Evolutionary conservation across 2,329 filamentous ascomycete species (phyloP), one percentile per base, ranked within the genome.

Genomic region (Fonsecaea multimorphosa): DNA sequence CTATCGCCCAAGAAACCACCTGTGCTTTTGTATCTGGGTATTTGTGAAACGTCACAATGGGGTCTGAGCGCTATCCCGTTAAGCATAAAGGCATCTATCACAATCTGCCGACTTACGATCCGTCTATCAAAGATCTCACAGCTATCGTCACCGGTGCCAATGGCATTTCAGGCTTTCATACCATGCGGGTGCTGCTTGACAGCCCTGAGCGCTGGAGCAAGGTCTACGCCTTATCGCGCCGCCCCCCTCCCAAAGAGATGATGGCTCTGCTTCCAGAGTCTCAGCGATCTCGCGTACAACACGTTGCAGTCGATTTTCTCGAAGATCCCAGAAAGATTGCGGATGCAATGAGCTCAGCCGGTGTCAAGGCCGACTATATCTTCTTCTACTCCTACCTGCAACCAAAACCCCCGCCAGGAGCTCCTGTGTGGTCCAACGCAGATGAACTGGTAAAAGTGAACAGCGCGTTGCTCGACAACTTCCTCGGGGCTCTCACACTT

Each of bases 351-450:
- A 65, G 63, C 19, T 38, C 64, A 6, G 68, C 68, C 14, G 66
- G 65, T 22, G 61, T 71, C 32, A 64, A 29, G 34, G 69, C 68
- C 2, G 80, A 81, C 66, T 79, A 85, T 68, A 75, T 84, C 22
- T 85, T 85, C 73, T 86, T 84, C 76, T 85, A 81, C 65, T 82
- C 82, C 1, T 86, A 86, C 74, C 76, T 84, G n/a, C 84, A 86
- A 67, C 79, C 79, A 0, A 73, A 78, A 32, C 82, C 82, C 0
- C 81, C 81, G 62, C 74, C 77, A 16, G 80, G 80, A 1, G 74
- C 75, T 14, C 75, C 77, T 1, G 71, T 83, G 9, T 85, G 83
- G 83, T 80, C 78, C 24, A 79, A 84, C 69, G 81, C 80, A 5
- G 80, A 85, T 19, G 81, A 84, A 68, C 75, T 85, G 72, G 78